Base-by-base conservation (phyloP, 306 rosid genomes). In the Chamaecrista fasciculata region DNA sequence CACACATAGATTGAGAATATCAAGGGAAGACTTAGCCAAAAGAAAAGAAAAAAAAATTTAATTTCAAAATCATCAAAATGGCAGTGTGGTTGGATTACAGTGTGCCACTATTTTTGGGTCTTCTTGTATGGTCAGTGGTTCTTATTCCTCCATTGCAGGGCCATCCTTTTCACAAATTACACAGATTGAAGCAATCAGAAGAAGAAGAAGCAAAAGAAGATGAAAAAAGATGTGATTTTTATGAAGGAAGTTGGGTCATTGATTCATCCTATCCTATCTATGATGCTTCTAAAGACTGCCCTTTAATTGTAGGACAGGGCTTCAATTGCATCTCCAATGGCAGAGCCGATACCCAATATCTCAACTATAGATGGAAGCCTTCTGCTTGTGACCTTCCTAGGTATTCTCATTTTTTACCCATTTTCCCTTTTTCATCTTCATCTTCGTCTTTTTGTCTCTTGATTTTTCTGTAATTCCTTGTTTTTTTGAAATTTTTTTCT, bases 301-400 rank as follows among this genome's bases (percentile, higher is more conserved):
- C 88, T 4, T 80, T 80, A 67, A 82, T 89, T 4, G 79, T 89
- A 8, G 85, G 75, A 6, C 72, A 74, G 6, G 87, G 82, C 14
- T 86, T 84, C 63, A 71, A 84, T 70, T 89, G 92, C 66, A 50
- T 78, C 9, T 58, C 14, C 50, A 84, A 89, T 77, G 90, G 96
- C 4, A 81, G 96, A 49, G 78, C 85, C 18, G 90, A 82, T 51
- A 19, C 12, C 0, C 70, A 73, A 8, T 89, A 80, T 66, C 92
- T 89, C 75, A 71, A 68, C 3, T 89, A 82, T 60, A 72, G 78
- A 70, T 89, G 96, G 92, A 80, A 86, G 44, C 90, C 90, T 73
- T 76, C 42, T 23, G 58, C 8, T 56, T 89, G 96, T 68, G 74
- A 79, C 25, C 84, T 86, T 73, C 84, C 86, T 11, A 80, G 92